phyloP scores from a whole-genome alignment of 2,329 filamentous ascomycete genomes.

The Aureobasidium leucospermi region DNA sequence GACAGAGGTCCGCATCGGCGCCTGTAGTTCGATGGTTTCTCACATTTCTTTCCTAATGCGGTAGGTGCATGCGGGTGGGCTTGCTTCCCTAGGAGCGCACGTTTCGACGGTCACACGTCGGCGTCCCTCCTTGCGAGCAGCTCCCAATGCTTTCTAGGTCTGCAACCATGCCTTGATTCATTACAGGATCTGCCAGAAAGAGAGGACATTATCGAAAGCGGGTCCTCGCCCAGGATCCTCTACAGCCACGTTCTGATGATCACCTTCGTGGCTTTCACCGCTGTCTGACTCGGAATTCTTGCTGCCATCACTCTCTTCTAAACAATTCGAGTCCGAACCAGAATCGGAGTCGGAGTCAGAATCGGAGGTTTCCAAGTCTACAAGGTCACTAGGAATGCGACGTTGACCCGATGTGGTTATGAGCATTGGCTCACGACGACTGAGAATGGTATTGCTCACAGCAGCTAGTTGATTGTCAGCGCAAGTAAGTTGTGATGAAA shows the following conservation, averaged over 20 bases:
- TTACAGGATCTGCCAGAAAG: neutral
- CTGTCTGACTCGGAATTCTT: neutral
- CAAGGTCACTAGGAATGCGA: neutral
- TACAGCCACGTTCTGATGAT: neutral
- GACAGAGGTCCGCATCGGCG: too few relatives aligned
- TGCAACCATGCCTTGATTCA: neutral
- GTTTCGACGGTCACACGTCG: too few relatives aligned
- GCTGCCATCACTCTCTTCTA: neutral
- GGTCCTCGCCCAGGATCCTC: neutral
- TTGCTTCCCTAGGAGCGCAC: too few relatives aligned
- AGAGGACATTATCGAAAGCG: conserved; percentile 9
- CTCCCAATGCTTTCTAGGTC: too few relatives aligned
- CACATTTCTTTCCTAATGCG: too few relatives aligned
- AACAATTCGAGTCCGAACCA: neutral
- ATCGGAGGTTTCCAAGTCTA: neutral
- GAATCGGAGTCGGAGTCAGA: neutral
- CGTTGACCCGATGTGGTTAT: conserved; percentile 14
- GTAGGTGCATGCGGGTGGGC: too few relatives aligned
- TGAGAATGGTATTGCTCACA: conserved; percentile 10
- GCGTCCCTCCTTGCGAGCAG: too few relatives aligned
- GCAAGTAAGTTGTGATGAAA: neutral
- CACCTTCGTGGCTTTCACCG: neutral
- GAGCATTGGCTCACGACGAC: conserved; percentile 7
- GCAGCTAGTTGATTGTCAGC: conserved; percentile 4
- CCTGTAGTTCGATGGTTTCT: too few relatives aligned